Percentiles rank a stretch among this genome's conserved stretches.
These are phyloP conservation scores for Dicorynia guianensis DNA, from an alignment of 306 rosid genomes.

Conservation along the genomic window DNA sequence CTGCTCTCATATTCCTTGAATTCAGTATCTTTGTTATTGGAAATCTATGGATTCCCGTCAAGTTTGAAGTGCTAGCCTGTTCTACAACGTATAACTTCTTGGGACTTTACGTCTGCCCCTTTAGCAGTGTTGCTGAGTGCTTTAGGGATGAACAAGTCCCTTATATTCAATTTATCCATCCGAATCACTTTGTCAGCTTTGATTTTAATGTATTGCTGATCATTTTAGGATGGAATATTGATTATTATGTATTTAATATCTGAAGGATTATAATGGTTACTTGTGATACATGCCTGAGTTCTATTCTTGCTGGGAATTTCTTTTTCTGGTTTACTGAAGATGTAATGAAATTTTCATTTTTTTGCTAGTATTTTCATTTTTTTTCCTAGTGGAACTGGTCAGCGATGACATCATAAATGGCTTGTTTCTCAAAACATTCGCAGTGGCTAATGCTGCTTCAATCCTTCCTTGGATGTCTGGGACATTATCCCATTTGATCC, in stretches of 20 bases:
- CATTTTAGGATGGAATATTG: constrained; percentile 50
- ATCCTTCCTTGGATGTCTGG: constrained; percentile 21
- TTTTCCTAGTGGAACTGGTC: constrained; percentile 19
- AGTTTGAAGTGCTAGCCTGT: too few relatives aligned
- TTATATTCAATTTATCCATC: constrained; percentile 35
- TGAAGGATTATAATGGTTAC: too few relatives aligned
- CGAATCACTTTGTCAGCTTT: constrained; percentile 55
- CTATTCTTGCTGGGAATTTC: too few relatives aligned
- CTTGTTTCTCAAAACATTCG: constrained; percentile 49
- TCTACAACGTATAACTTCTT: too few relatives aligned
- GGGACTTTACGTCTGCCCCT: constrained; percentile 47
- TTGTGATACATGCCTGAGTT: too few relatives aligned
- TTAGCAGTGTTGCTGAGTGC: constrained; percentile 39
- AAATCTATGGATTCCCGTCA: too few relatives aligned
- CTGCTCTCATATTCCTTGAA: too few relatives aligned
- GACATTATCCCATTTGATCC: not conserved
- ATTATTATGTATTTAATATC: not conserved
- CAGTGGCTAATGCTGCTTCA: constrained; percentile 24
- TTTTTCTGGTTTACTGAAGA: too few relatives aligned
- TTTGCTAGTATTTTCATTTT: not conserved
- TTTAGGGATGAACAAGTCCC: constrained; percentile 48
- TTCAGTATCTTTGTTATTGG: too few relatives aligned
- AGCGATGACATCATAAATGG: constrained; percentile 57
- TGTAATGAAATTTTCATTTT: not conserved
- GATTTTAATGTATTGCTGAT: constrained; percentile 37